Evolutionary conservation across 1,284 basidiomycete species (phyloP), one percentile per base, ranked within the genome.

Genomic region (Veloporphyrellus conicus): DNA sequence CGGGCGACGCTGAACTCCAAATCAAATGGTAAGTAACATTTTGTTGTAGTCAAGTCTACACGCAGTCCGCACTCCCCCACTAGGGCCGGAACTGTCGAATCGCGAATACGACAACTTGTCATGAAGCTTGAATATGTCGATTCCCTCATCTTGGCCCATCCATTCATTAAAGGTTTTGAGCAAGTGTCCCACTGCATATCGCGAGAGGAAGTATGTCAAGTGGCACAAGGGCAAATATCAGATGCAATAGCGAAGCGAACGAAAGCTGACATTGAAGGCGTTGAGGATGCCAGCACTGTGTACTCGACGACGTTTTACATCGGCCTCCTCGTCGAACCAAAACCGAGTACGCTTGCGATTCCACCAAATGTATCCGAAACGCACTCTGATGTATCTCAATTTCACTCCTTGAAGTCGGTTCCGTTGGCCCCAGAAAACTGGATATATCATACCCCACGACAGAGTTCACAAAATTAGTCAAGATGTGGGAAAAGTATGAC

Each of bases 51-150:
- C 20, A 34, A 32, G 27, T 56, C 31, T 19, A 27, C 41, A 28
- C 9, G 43, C 14, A 43, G 27, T 50, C 46, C 50, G 33, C 47
- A 67, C 63, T 64, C 58, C 62, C 39, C 45, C 28, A 36, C 0
- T 50, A 92, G 90, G 90, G 76, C 89, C 41, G 93, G 93, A 42
- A 94, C 93, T 20, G 96, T 99, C n/a, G 95, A 99, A 71, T 97
- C 94, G 39, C 83, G 90, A 60, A 79, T 99, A 71, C 85, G 96
- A 44, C 93, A 94, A 67, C 78, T 99, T 19, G 92, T 99, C 43
- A 93, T 95, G 84, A 96, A 96, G 71, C 84, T 99, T 47, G 96
- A 99, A 75, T 88, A 87, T 62, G 90, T 95, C 56, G 93, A 97
- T 52, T 87, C 90, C 45, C 76, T 99, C 59, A 82, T 84, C 47